Evolutionary conservation across 108 stramenopile species (phyloP).

Genomic region (Cyclostephanos tholiformis): DNA sequence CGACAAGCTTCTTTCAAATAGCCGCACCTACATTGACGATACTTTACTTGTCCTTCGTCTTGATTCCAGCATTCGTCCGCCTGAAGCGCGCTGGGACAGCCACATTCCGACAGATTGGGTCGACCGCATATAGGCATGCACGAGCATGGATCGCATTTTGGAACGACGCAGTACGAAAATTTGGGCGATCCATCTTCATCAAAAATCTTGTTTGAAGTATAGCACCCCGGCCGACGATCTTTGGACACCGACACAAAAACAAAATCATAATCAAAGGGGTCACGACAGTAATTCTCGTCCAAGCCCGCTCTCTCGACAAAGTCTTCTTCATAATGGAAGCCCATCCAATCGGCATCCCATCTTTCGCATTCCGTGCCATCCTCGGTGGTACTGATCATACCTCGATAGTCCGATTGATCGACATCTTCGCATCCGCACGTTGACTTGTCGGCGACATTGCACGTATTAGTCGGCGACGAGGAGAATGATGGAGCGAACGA

Average conservation of each 20-base stretch:
- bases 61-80: conserved; percentile 1
- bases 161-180: not conserved
- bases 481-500: not conserved
- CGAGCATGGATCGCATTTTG: conserved; percentile 14
- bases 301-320: not conserved
- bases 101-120: not conserved
- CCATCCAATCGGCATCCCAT: conserved; percentile 10
- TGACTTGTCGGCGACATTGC: not conserved
- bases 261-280: not conserved
- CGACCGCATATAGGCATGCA: conserved; percentile 4
- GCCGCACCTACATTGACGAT: not conserved
- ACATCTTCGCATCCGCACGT: conserved; percentile 18
- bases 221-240: not conserved
- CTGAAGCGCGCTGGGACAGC: conserved; percentile 15
- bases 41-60: no score
- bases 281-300: conserved; percentile 7
- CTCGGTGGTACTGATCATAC: conserved; percentile 13
- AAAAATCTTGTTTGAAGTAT: not conserved
- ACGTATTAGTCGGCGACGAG: conserved; percentile 6
- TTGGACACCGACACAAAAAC: not conserved
- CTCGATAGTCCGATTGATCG: conserved; percentile 14
- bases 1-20: conserved; percentile 1
- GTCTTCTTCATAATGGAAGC: not conserved
- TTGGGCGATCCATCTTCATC: not conserved
- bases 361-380: conserved; percentile 11